These are phyloP conservation scores for Inosperma sp. DNA, from an alignment of 768 basidiomycete species.

Conservation along the genomic window DNA sequence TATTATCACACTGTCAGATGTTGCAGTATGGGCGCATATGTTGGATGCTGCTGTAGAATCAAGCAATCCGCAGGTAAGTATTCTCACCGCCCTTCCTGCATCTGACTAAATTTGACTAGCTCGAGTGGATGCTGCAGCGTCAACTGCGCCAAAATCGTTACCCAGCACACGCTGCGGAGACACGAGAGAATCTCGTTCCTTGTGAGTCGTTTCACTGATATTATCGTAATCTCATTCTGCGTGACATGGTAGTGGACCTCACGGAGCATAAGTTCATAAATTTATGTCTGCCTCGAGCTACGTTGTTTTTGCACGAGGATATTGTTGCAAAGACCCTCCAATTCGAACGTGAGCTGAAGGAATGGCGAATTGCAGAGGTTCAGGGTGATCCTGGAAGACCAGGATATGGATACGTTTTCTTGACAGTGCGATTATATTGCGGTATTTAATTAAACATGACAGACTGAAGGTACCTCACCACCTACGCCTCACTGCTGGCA, in stretches of 20 bases:
- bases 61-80: not conserved
- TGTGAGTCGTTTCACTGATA: slow-evolving; percentile 1
- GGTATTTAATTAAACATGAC: not conserved
- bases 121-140: slow-evolving; percentile 1
- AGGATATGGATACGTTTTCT: not conserved
- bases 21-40: not conserved
- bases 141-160: slow-evolving; percentile 1
- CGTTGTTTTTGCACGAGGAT: not conserved
- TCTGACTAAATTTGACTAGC: not conserved
- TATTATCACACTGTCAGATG: slow-evolving; percentile 1
- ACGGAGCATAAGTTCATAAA: not conserved
- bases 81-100: not conserved
- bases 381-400: slow-evolving; percentile 2
- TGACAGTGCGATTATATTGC: not conserved
- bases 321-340: not conserved
- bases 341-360: not conserved
- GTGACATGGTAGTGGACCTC: not conserved
- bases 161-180: not conserved
- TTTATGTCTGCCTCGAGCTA: not conserved
- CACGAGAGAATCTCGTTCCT: not conserved
- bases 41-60: not conserved
- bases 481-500: not conserved
- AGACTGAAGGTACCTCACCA: not conserved
- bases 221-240: not conserved
- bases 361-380: not conserved